A percentile compares a stretch with the other conserved stretches of the same genome.
These are phyloP conservation scores for Nothomitra cinnamomea DNA, from an alignment of 2,329 filamentous ascomycete species.

Conservation along the genomic window DNA sequence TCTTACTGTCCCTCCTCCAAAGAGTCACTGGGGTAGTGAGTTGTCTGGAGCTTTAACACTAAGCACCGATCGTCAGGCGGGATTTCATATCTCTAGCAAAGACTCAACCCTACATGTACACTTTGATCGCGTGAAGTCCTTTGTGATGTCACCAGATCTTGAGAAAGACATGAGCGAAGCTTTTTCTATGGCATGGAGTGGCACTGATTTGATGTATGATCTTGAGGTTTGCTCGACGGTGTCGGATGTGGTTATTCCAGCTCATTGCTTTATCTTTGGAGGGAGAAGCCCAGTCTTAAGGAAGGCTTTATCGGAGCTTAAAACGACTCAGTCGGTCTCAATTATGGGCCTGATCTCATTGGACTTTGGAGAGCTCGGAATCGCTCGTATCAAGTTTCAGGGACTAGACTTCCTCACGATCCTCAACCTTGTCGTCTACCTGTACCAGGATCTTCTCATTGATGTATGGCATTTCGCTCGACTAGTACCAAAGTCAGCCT, in stretches of 20 bases:
- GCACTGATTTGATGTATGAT: conserved; percentile 14
- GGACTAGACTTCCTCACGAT: conserved; percentile 62
- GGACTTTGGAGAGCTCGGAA: conserved; percentile 31
- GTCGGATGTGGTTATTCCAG: conserved; percentile 56
- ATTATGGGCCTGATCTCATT: conserved; percentile 45
- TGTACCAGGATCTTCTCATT: conserved; percentile 64
- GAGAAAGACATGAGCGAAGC: neutral
- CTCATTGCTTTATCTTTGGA: conserved; percentile 66
- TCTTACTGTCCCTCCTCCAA: conserved; percentile 23
- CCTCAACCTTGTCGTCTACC: conserved; percentile 61
- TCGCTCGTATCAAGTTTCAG: conserved; percentile 45
- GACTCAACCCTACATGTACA: too few species aligned
- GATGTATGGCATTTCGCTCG: conserved; percentile 75
- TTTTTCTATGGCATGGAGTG: neutral
- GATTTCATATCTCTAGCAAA: too few species aligned
- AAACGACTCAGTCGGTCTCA: conserved; percentile 26
- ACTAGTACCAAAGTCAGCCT: conserved; percentile 45
- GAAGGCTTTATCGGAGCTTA: conserved; percentile 37
- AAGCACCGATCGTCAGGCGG: too few species aligned
- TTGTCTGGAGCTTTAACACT: too few species aligned
- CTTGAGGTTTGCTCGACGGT: conserved; percentile 33
- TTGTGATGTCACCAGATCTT: neutral
- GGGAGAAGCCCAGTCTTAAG: conserved; percentile 57
- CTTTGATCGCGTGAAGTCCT: neutral
- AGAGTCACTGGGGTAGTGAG: neutral